Percentiles rank a stretch among this genome's conserved stretches.
These are phyloP conservation scores for Crithidia sp. DNA, from an alignment of 208 protist genomes.

Conservation along the genomic window DNA sequence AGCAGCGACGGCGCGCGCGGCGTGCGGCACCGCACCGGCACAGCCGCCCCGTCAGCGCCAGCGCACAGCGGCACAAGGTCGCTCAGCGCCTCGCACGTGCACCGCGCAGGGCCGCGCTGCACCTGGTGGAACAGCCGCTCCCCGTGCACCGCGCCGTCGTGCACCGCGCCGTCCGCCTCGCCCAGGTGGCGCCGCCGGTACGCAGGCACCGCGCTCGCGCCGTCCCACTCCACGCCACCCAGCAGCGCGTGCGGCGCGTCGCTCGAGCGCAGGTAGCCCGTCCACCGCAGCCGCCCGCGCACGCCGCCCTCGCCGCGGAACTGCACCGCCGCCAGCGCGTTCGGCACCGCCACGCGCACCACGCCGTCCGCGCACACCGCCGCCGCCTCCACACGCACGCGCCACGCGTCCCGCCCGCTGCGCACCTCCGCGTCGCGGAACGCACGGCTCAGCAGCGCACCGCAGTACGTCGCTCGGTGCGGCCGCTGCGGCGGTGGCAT, in stretches of 20 bases:
- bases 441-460: slow-evolving; percentile 38
- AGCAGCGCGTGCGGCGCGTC: slow-evolving; percentile 38
- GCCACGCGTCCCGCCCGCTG: slow-evolving; percentile 32
- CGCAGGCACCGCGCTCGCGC: slow-evolving; percentile 17
- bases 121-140: slow-evolving; percentile 65
- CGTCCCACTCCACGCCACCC: slow-evolving; percentile 73
- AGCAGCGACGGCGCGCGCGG: slow-evolving; percentile 42
- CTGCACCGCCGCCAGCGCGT: slow-evolving; percentile 34
- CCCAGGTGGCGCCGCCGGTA: slow-evolving; percentile 5
- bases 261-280: slow-evolving; percentile 53
- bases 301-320: slow-evolving; percentile 37
- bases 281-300: slow-evolving; percentile 58
- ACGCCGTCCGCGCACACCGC: slow-evolving; percentile 1
- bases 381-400: slow-evolving; percentile 29
- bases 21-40: background rate
- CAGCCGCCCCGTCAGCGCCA: background rate
- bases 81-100: slow-evolving; percentile 52
- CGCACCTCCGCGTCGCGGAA: slow-evolving; percentile 32
- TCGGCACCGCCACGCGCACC: slow-evolving; percentile 19
- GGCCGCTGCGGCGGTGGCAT: slow-evolving; percentile 33
- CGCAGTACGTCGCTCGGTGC: slow-evolving; percentile 35
- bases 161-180: slow-evolving; percentile 20
- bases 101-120: slow-evolving; percentile 16
- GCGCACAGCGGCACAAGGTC: slow-evolving; percentile 43
- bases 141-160: slow-evolving; percentile 53